Conservation (phyloP, 306 rosid genomes). For the Rosa lucieae region DNA sequence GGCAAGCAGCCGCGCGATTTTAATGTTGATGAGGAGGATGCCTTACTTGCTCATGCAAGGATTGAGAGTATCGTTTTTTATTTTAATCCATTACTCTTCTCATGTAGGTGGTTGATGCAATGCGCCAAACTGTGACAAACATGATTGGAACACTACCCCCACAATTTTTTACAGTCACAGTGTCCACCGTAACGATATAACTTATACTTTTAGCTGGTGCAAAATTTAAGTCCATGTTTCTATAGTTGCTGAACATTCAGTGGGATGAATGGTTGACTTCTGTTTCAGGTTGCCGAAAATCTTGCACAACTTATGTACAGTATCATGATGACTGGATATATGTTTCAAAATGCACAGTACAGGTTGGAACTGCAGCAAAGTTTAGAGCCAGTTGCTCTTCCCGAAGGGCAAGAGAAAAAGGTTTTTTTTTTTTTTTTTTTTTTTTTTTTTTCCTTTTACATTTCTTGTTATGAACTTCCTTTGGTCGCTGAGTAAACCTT, state of each 20-base stretch:
- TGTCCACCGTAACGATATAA: conserved; percentile 64
- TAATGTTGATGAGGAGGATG: background rate
- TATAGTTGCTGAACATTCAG: background rate
- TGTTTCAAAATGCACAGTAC: conserved; percentile 92
- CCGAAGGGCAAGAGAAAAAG: conserved; percentile 74
- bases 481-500: background rate
- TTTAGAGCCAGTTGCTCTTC: conserved; percentile 93
- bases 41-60: background rate
- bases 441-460: background rate
- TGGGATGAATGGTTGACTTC: conserved; percentile 25
- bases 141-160: conserved; percentile 98
- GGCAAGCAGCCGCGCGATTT: background rate
- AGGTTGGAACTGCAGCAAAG: conserved; percentile 93
- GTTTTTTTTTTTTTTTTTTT: conserved; percentile 21
- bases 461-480: background rate
- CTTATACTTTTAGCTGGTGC: background rate
- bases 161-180: conserved; percentile 83
- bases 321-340: conserved; percentile 96
- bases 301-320: conserved; percentile 99
- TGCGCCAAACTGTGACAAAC: conserved; percentile 97
- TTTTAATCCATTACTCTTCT: background rate
- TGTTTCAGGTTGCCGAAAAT: conserved; percentile 91
- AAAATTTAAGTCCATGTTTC: background rate
- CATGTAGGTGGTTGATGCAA: conserved; percentile 87
- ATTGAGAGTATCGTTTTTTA: background rate